phyloP scores from a whole-genome alignment of 371 early-diverging fungal species.

The Neoconidiobolus thromboides region DNA sequence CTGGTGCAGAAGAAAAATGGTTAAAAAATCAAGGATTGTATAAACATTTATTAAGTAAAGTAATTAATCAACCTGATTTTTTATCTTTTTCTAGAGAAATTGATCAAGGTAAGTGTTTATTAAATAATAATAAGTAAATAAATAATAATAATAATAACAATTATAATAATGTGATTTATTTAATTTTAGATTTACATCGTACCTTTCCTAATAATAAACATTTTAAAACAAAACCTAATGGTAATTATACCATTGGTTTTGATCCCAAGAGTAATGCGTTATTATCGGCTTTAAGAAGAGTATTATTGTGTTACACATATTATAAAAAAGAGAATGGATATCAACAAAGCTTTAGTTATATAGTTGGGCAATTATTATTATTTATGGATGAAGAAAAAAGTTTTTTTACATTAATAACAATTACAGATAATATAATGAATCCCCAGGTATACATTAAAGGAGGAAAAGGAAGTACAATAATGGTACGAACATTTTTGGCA shows the following conservation, averaged over 20 bases:
- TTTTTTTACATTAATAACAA: constrained; percentile 63
- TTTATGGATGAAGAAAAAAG: constrained; percentile 57
- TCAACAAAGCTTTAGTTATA: constrained; percentile 65
- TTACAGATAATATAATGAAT: constrained; percentile 50
- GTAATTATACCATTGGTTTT: constrained; percentile 15
- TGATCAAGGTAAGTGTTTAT: constrained; percentile 28
- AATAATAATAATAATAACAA: no score
- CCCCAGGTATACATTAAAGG: constrained; percentile 55
- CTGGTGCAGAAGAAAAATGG: constrained; percentile 52
- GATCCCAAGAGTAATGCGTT: constrained; percentile 27
- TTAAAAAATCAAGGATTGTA: constrained; percentile 39
- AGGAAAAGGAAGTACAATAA: constrained; percentile 57
- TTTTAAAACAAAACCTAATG: constrained; percentile 27
- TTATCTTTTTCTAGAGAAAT: constrained; percentile 56
- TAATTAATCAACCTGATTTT: constrained; percentile 22
- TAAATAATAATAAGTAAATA: not conserved
- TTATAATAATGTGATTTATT: not conserved
- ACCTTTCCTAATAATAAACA: constrained; percentile 63
- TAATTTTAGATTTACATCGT: constrained; percentile 38
- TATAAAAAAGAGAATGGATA: constrained; percentile 55
- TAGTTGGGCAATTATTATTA: constrained; percentile 55
- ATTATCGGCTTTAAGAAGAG: constrained; percentile 37
- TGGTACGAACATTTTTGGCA: constrained; percentile 48
- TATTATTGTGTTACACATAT: constrained; percentile 47
- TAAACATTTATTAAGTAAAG: constrained; percentile 24